These are phyloP conservation scores for Yarrowia bubula DNA, from an alignment of 805 yeast genomes.

Conservation along the genomic window DNA sequence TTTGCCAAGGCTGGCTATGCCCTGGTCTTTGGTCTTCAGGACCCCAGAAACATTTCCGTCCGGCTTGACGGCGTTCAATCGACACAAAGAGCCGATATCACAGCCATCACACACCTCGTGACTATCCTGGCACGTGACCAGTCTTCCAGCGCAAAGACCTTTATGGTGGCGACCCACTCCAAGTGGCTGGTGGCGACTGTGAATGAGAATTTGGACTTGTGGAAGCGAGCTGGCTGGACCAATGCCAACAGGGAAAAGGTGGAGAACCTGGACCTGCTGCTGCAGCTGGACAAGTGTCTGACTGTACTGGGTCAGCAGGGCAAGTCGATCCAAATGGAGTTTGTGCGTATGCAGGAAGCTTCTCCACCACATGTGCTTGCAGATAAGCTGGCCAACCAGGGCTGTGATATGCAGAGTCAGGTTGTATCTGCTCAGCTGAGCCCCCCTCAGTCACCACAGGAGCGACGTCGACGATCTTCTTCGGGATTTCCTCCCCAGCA, in stretches of 20 bases:
- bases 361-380: constrained; percentile 1
- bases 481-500: not conserved
- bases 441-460: constrained; percentile 5
- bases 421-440: not conserved
- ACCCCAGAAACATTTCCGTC: not conserved
- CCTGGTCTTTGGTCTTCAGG: not conserved
- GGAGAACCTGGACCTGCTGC: constrained; percentile 1
- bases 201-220: not conserved
- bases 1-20: constrained; percentile 21
- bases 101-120: not conserved
- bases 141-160: not conserved
- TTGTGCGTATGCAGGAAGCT: constrained; percentile 7
- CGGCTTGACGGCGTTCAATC: not conserved
- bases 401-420: not conserved
- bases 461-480: not conserved
- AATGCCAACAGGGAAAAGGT: not conserved
- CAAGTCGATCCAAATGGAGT: not conserved
- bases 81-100: constrained; percentile 1
- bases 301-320: not conserved
- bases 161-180: not conserved
- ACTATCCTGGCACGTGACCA: not conserved
- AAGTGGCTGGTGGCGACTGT: not conserved
- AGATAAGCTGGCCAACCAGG: constrained; percentile 7
- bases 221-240: constrained; percentile 14
- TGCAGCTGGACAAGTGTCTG: not conserved